Conservation (phyloP, 2,329 filamentous ascomycete genomes). For the Trichoderma sp. region DNA sequence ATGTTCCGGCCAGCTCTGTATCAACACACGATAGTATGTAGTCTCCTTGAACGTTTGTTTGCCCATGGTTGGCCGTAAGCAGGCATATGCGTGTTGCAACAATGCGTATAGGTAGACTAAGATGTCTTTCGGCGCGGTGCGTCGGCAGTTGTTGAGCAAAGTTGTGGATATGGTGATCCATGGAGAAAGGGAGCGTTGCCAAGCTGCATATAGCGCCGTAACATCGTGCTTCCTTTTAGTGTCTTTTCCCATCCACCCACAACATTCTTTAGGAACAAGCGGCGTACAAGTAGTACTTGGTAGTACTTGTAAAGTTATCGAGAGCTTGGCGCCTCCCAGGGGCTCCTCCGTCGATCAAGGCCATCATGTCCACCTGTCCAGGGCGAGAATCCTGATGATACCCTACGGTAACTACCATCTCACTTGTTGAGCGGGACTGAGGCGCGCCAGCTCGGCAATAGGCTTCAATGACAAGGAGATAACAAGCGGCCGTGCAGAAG, state of each 20-base stretch:
- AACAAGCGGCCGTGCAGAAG: neutral
- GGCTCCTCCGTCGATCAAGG: conserved; percentile 16
- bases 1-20: neutral
- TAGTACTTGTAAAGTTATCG: neutral
- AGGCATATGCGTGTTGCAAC: neutral
- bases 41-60: neutral
- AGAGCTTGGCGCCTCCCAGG: conserved; percentile 12
- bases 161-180: conserved; percentile 13
- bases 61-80: neutral
- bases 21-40: neutral
- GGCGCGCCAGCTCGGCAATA: neutral
- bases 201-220: neutral
- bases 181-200: conserved; percentile 8
- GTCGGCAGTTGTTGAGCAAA: conserved; percentile 21
- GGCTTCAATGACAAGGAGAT: conserved; percentile 3
- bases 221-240: conserved; percentile 15
- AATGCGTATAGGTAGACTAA: neutral
- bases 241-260: neutral
- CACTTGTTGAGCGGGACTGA: neutral
- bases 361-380: neutral
- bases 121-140: neutral
- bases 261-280: neutral
- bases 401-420: neutral
- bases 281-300: neutral
- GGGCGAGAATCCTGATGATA: conserved; percentile 16